Evolutionary conservation across 768 basidiomycete genomes (phyloP), one percentile per base, ranked within the genome.

Genomic region (Agrocybe praecox): DNA sequence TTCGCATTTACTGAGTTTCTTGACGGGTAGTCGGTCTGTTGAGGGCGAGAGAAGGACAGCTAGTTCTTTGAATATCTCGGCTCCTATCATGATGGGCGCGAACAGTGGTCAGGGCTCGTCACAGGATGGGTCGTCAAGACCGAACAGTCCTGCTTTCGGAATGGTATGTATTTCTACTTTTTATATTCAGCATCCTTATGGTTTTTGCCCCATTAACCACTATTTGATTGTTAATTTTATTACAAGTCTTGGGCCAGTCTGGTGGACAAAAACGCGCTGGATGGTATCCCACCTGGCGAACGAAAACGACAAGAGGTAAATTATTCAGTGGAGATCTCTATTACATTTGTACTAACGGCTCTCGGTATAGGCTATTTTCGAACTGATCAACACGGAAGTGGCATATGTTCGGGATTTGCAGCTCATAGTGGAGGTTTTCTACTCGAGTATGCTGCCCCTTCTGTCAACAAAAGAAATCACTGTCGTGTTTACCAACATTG

Each of bases 381-480:
- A 99, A 73, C 80, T 98, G 51, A 96, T 98, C 62, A 81, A 82
- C 6, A 98, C 96, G 0, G 96, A 99, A 70, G 81, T 79, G 8
- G 85, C 90, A 0, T 99, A 97, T 65, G 94, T 98, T 45, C 82
- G 94, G 21, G 92, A 96, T 68, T 71, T 98, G 24, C 96, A 99
- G 66, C 80, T 96, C 29, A 87, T 96, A 58, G 93, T 98, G 18
- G 91, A 92, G 82, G 81, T 89, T 14, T 98, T 97, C 73, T 96
- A 95, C 71, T 86, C 89, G 0, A 86, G 84, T 57, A 75, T 98
- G 73, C 72, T 95, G 46, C 75, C 82, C 0, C 67, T 91, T 15
- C 75, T 98, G 7, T 89, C 91, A 2, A 76, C 79, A 55, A 92
- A 92, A 65, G 91, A 92, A 6, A 81, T 88, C 18, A 87, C 82